Evolutionary conservation across 2,329 filamentous ascomycete genomes (phyloP), one percentile per base, ranked within the genome.

Genomic region (Zymoseptoria pseudotritici): DNA sequence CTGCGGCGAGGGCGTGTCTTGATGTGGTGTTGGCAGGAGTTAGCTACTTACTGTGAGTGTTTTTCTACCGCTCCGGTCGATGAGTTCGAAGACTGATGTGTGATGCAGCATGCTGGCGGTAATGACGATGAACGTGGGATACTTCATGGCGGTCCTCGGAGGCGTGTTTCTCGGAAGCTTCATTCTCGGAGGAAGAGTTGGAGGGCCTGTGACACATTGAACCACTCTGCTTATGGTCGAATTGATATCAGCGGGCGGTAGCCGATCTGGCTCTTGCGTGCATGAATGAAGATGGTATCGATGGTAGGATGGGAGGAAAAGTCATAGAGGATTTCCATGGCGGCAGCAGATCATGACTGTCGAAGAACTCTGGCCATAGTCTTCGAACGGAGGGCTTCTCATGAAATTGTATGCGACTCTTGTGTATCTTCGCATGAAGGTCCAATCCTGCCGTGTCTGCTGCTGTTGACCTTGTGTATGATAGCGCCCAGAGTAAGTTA

Each of bases 71-170:
- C 13, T 31, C 19, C 22, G n/a, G n/a, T n/a, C n/a, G n/a, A n/a
- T n/a, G 5, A 3, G 22, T 56, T 20, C 6, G 9, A 19, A 7
- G n/a, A 13, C 50, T 24, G 22, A 26, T 5, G 21, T 66, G 94
- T n/a, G 22, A n/a, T 19, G 36, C 66, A 95, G 91, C 57, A 95
- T 95, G 90, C 77, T 95, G 75, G 89, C 88, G 9, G 87, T 94
- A 69, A 95, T 92, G 89, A 90, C 89, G 2, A 86, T 89, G 80
- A 92, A 92, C 67, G 82, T 91, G 13, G 89, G 89, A 10, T 92
- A 92, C 71, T 91, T 91, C 72, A 74, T 89, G 58, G 90, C 88
- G 0, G 81, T 91, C n/a, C 79, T 93, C 10, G 86, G 78, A 8
- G 86, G 87, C n/a, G 83, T 86, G 2, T 96, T 96, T 70, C 69